These are phyloP conservation scores for Apiospora rasikravindrae DNA, from an alignment of 2,329 filamentous ascomycete genomes.

Conservation along the genomic window DNA sequence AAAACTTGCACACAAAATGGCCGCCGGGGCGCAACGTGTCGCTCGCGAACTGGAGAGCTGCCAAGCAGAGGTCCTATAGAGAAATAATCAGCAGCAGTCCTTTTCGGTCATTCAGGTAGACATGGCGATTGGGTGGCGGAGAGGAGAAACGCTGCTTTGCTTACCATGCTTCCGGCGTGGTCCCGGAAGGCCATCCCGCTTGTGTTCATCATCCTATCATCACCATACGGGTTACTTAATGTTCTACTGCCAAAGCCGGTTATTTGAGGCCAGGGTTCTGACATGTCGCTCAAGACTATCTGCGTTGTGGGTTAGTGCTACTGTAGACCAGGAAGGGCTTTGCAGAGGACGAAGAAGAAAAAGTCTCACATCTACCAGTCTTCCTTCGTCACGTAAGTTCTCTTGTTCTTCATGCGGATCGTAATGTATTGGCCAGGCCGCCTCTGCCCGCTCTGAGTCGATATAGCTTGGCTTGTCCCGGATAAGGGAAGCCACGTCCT, in stretches of 20 bases:
- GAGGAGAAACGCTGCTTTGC: constrained; percentile 36
- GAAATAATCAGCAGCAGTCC: background rate
- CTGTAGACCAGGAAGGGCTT: background rate
- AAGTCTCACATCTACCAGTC: constrained; percentile 71
- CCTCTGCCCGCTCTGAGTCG: constrained; percentile 63
- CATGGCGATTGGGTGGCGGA: background rate
- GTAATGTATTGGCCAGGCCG: constrained; percentile 37
- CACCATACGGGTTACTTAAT: constrained; percentile 92
- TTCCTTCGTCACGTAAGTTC: constrained; percentile 46
- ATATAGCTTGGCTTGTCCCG: constrained; percentile 64
- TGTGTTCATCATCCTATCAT: constrained; percentile 99
- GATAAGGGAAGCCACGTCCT: constrained; percentile 34
- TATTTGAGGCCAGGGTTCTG: constrained; percentile 75
- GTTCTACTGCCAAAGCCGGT: constrained; percentile 81
- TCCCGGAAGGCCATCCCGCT: constrained; percentile 86
- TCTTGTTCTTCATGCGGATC: constrained; percentile 34
- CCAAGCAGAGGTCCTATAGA: constrained; percentile 81
- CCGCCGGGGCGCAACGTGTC: constrained; percentile 83
- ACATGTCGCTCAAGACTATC: constrained; percentile 99
- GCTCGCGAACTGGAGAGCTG: constrained; percentile 83
- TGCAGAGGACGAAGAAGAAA: background rate
- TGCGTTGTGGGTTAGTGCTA: constrained; percentile 36
- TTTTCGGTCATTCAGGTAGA: background rate
- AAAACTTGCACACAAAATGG: constrained; percentile 97
- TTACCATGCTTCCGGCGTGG: constrained; percentile 92